A percentile compares a stretch with the other conserved stretches of the same genome.
These are phyloP conservation scores for Flaveria floridana DNA, from an alignment of 140 eudicot genomes.

Conservation along the genomic window DNA sequence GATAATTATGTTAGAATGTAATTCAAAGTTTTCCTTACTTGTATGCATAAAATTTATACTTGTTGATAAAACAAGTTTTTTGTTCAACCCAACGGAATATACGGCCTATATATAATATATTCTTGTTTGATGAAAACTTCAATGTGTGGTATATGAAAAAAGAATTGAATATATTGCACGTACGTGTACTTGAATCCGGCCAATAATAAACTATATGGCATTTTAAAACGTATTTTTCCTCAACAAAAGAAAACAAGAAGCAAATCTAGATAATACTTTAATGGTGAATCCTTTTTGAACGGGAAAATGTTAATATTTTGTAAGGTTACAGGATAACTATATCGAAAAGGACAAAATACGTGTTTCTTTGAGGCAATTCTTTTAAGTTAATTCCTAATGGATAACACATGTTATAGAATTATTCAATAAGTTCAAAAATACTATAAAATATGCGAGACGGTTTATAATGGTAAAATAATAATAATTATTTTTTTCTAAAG, in stretches of 20 bases:
- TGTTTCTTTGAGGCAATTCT: too few species aligned
- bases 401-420: too few species aligned
- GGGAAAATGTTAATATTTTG: too few species aligned
- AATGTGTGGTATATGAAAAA: not conserved
- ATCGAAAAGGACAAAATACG: too few species aligned
- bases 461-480: too few species aligned
- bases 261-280: not conserved
- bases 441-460: too few species aligned
- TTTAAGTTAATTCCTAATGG: too few species aligned
- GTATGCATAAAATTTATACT: not conserved
- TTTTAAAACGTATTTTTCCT: not conserved
- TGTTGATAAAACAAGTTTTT: not conserved
- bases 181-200: not conserved
- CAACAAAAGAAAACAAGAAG: not conserved
- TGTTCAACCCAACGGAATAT: not conserved
- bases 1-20: too few species aligned
- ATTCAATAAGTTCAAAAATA: too few species aligned
- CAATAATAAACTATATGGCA: not conserved
- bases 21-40: not conserved
- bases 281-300: too few species aligned
- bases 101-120: not conserved
- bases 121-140: slow-evolving; percentile 2
- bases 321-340: too few species aligned
- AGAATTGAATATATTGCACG: not conserved
- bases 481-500: too few species aligned